A percentile compares a stretch with the other conserved stretches of the same genome.
Evolutionary conservation across 768 basidiomycete species (phyloP).

Genomic region (Naematelia aurantialba): DNA sequence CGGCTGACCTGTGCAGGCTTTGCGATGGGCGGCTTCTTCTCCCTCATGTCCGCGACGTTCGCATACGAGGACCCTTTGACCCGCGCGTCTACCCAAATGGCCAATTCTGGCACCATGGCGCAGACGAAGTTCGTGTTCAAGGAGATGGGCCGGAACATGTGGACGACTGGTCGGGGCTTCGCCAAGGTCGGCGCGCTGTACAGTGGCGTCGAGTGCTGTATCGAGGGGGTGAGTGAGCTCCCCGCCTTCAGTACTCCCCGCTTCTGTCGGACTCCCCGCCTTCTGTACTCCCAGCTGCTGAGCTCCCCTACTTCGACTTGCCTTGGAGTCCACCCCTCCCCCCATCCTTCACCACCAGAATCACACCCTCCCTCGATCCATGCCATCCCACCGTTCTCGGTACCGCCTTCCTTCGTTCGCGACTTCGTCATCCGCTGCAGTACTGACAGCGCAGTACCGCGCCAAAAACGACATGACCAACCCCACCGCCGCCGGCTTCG

Average conservation of each 20-base stretch:
- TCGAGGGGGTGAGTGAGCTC: conserved; percentile 72
- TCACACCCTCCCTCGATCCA: not conserved
- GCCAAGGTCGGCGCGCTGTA: conserved; percentile 91
- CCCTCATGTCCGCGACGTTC: conserved; percentile 91
- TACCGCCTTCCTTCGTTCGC: not conserved
- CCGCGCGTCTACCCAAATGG: conserved; percentile 40
- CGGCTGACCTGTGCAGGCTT: conserved; percentile 59
- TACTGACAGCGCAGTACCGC: conserved; percentile 64
- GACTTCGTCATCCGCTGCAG: not conserved
- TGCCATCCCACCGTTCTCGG: not conserved
- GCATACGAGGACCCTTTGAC: conserved; percentile 86
- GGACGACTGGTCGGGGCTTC: conserved; percentile 81
- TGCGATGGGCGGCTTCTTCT: conserved; percentile 89
- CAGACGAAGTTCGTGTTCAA: conserved; percentile 81
- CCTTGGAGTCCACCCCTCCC: not conserved
- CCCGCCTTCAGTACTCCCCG: not conserved
- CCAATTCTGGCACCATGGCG: conserved; percentile 54
- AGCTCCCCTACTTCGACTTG: not conserved
- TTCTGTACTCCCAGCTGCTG: not conserved
- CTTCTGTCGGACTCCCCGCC: no score
- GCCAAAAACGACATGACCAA: conserved; percentile 94
- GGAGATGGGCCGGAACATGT: conserved; percentile 94
- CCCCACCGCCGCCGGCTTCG: conserved; percentile 77
- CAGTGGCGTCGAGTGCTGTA: conserved; percentile 91
- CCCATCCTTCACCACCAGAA: no score